These are phyloP conservation scores for Phytophthora foliorum DNA, from an alignment of 352 stramenopile species.

Conservation along the genomic window DNA sequence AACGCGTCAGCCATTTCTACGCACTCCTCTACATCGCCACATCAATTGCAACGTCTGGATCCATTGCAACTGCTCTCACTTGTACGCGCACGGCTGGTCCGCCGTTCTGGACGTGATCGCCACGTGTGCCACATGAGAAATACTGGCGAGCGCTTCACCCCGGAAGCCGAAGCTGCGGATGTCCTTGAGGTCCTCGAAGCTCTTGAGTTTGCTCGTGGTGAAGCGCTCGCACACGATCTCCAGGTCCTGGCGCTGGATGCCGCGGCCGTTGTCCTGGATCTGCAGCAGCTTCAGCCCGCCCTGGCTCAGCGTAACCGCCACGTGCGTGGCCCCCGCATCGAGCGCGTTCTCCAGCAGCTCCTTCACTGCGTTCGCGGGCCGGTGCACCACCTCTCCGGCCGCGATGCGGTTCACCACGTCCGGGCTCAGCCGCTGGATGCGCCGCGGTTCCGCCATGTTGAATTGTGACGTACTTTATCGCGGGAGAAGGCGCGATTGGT, in stretches of 20 bases:
- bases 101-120: conserved; percentile 90
- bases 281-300: conserved; percentile 95
- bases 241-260: conserved; percentile 94
- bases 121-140: conserved; percentile 96
- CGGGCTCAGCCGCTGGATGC: conserved; percentile 90
- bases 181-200: conserved; percentile 95
- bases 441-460: conserved; percentile 25
- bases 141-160: conserved; percentile 98
- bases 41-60: conserved; percentile 1
- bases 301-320: conserved; percentile 80
- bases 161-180: conserved; percentile 99
- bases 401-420: conserved; percentile 97
- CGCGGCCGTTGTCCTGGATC: conserved; percentile 96
- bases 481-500: conserved; percentile 49
- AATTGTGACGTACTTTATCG: conserved; percentile 55
- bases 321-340: conserved; percentile 93
- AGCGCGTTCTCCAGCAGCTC: conserved; percentile 99
- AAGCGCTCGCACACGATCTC: conserved; percentile 97
- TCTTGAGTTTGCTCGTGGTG: conserved; percentile 97
- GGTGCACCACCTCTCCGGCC: conserved; percentile 96
- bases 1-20: background rate
- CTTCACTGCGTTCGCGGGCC: conserved; percentile 95
- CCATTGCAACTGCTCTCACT: conserved; percentile 45
- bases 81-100: conserved; percentile 83
- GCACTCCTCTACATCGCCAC: background rate